Evolutionary conservation across 2,329 filamentous ascomycete genomes (phyloP).

Genomic region (Diaporthe ampelina): DNA sequence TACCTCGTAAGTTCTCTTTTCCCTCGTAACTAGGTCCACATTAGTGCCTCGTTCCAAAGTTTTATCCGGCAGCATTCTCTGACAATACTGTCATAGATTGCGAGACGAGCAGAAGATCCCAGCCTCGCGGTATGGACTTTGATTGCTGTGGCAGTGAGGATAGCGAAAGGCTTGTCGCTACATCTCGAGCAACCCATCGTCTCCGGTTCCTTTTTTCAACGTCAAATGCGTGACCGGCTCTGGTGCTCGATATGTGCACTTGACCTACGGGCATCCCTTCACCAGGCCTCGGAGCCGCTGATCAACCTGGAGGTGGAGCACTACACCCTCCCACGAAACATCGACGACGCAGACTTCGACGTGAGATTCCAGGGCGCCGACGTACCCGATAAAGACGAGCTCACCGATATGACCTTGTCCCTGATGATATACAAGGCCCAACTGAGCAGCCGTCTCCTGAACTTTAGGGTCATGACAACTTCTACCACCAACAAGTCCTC

Average conservation of each 20-base stretch:
- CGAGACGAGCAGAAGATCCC: conserved; percentile 46
- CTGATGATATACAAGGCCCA: conserved; percentile 47
- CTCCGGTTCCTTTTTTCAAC: conserved; percentile 43
- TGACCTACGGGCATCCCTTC: conserved; percentile 44
- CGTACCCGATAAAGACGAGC: conserved; percentile 41
- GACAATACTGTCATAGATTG: conserved; percentile 20
- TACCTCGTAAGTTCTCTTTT: conserved; percentile 45
- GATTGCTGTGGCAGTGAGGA: conserved; percentile 47
- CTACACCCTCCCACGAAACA: conserved; percentile 41
- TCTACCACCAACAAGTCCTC: background rate
- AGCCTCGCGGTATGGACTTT: conserved; percentile 49
- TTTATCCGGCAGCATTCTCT: background rate
- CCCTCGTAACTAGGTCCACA: background rate
- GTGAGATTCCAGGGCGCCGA: conserved; percentile 36
- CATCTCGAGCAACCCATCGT: conserved; percentile 41
- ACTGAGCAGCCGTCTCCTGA: conserved; percentile 43
- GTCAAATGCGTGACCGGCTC: conserved; percentile 44
- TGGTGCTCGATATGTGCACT: conserved; percentile 47
- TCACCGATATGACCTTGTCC: conserved; percentile 50
- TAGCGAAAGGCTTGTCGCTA: conserved; percentile 46
- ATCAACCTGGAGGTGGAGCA: conserved; percentile 41
- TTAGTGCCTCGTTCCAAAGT: too few relatives aligned
- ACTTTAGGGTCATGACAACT: conserved; percentile 25
- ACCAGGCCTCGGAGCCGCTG: conserved; percentile 44
- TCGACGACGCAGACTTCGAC: conserved; percentile 49